These are phyloP conservation scores for Medakamo hakoo DNA, from an alignment of 139 green algal genomes.

Conservation along the genomic window DNA sequence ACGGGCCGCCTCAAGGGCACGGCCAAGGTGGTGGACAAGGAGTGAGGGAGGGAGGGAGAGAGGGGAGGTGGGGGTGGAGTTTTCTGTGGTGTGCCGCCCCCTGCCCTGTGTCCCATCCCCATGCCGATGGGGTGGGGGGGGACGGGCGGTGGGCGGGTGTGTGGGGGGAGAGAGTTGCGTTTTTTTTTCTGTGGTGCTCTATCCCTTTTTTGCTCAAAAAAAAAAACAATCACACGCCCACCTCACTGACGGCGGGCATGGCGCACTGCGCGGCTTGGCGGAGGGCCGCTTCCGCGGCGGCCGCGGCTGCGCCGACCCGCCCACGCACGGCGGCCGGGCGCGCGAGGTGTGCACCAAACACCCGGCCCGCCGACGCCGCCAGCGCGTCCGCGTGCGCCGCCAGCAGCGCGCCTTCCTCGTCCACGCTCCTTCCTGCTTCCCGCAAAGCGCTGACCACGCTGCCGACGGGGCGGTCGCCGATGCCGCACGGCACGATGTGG, in stretches of 20 bases:
- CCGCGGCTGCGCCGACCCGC: too few species aligned
- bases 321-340: too few species aligned
- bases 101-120: too few species aligned
- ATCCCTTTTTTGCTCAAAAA: background rate
- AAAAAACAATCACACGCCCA: too few species aligned
- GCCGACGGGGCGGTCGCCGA: conserved; percentile 27
- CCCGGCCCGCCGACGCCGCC: too few species aligned
- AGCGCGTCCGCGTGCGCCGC: background rate
- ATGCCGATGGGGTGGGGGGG: too few species aligned
- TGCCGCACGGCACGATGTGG: conserved; percentile 61
- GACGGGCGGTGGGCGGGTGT: too few species aligned
- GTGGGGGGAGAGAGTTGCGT: background rate
- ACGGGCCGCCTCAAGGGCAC: conserved; percentile 38
- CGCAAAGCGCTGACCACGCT: background rate
- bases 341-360: too few species aligned
- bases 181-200: background rate
- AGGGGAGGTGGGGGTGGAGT: background rate
- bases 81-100: too few species aligned
- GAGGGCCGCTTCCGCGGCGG: too few species aligned
- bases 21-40: conserved; percentile 21
- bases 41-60: conserved; percentile 12
- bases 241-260: too few species aligned
- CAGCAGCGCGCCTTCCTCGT: background rate
- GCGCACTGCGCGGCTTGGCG: too few species aligned
- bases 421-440: background rate